Base-by-base conservation (phyloP, 495 filamentous ascomycete species). In the Neurospora pannonica region DNA sequence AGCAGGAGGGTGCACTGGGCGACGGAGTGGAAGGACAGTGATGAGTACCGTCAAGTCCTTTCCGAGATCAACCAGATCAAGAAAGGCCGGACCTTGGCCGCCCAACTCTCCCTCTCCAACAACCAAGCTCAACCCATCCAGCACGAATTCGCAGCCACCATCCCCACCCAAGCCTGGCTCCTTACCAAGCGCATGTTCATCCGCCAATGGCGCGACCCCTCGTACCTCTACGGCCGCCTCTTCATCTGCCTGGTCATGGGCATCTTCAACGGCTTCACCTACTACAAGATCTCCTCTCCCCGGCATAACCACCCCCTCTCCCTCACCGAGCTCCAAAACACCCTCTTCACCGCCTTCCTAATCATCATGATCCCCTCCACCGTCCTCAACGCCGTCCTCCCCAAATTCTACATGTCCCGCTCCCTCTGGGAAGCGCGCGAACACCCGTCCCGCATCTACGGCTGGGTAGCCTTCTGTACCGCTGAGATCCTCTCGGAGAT, bases 251-350 rank as follows among this genome's bases (percentile, higher is more conserved):
- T 86, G 8, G 73, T 84, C 24, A 70, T 81, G 17, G 97, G 84
- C 79, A 40, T 95, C 17, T 94, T 95, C 85, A 93, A 93, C 80
- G 91, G 92, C n/a, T 96, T 97, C 80, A 95, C 94, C 19, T 97
- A 96, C 84, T 96, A 88, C 84, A 85, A 90, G 77, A 85, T 95
- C 9, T 67, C 54, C 1, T 67, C 54, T 36, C 54, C 54, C 1
- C 10, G 5, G 5, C 31, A 36, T 6, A 19, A 28, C 54, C 15
- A 3, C 54, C 54, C 54, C 0, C 15, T 67, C 13, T 67, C 54
- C 2, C 82, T 92, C 4, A 84, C 87, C 40, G 91, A 92, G 75
- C 89, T 97, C 84, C 92, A 97, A 81, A 89, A 93, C 81, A 88
- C 91, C 75, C 90, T 97, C 87, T 95, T 96, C 86, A 90, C 91